Evolutionary conservation across 306 rosid species (phyloP).

Genomic region (cucumber (Cucumis sativus)): Cucumber_9930_V3 NC_026660.2:20201501-20202000

Average conservation of each 20-base stretch:
- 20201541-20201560: no score
- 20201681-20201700: neutral
- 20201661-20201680: neutral
- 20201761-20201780: neutral
- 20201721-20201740: neutral
- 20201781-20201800: neutral
- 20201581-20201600: no score
- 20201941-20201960: neutral
- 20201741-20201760: neutral
- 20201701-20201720: neutral
- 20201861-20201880: neutral
- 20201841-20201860: neutral
- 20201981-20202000: no score
- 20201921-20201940: neutral
- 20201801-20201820: neutral
- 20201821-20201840: neutral
- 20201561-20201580: no score
- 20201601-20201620: neutral
- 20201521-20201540: neutral
- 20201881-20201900: neutral
- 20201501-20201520: neutral
- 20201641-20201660: neutral
- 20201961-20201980: neutral
- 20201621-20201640: neutral
- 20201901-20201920: neutral